These are phyloP conservation scores for Candida nanaspora DNA, from an alignment of 805 yeast genomes.

Conservation along the genomic window DNA sequence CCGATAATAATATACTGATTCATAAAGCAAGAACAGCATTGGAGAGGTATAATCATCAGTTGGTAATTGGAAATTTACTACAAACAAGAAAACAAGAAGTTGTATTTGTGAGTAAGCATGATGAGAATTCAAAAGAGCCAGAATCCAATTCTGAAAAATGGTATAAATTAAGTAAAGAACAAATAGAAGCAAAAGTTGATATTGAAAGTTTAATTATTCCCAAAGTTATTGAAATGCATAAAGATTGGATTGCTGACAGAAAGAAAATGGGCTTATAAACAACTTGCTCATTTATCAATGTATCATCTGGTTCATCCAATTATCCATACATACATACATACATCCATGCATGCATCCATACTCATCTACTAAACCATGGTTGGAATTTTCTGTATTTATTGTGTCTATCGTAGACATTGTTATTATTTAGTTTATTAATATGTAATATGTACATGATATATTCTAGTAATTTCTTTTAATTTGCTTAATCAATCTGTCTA, in stretches of 20 bases:
- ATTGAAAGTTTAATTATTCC: constrained; percentile 83
- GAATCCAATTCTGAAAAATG: constrained; percentile 27
- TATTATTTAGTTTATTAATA: too few relatives aligned
- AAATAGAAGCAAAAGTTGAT: constrained; percentile 36
- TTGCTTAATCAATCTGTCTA: not conserved
- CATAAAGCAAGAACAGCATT: constrained; percentile 75
- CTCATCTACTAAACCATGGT: too few relatives aligned
- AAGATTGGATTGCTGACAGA: constrained; percentile 44
- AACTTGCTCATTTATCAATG: not conserved
- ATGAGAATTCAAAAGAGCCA: too few relatives aligned
- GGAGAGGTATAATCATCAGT: constrained; percentile 80
- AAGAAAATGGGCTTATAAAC: constrained; percentile 17
- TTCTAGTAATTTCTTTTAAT: not conserved
- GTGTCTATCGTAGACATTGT: too few relatives aligned
- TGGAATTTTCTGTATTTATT: too few relatives aligned
- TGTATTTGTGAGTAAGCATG: constrained; percentile 62
- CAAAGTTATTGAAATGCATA: constrained; percentile 57
- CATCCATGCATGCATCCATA: not conserved
- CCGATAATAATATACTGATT: constrained; percentile 66
- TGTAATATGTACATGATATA: not conserved
- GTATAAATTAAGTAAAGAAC: constrained; percentile 41
- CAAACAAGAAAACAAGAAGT: constrained; percentile 87
- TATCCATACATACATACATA: not conserved
- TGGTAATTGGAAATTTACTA: constrained; percentile 88
- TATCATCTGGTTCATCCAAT: not conserved